Percentiles rank a stretch among this genome's conserved stretches.
These are phyloP conservation scores for Pseudogymnoascus sp. DNA, from an alignment of 2,329 filamentous ascomycete genomes.

Conservation along the genomic window DNA sequence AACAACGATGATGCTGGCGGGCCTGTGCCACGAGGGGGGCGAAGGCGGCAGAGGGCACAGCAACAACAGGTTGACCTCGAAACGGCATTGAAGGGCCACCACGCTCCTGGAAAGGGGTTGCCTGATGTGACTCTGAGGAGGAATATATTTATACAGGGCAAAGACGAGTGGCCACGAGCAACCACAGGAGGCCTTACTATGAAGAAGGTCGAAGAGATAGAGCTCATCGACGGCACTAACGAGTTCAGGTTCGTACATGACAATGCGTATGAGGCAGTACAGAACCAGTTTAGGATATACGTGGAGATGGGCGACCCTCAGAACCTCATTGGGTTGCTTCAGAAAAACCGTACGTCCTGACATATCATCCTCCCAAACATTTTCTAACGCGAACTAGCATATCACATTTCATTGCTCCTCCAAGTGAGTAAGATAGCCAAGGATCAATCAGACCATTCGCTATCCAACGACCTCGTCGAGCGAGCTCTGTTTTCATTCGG, in stretches of 20 bases:
- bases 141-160: slow-evolving; percentile 63
- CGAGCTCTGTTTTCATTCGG: slow-evolving; percentile 89
- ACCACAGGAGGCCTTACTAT: slow-evolving; percentile 76
- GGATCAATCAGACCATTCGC: slow-evolving; percentile 79
- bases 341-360: slow-evolving; percentile 47
- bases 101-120: slow-evolving; percentile 45
- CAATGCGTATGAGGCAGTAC: slow-evolving; percentile 61
- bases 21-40: slow-evolving; percentile 30
- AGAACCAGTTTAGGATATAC: slow-evolving; percentile 66
- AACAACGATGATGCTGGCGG: slow-evolving; percentile 41
- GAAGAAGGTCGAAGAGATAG: slow-evolving; percentile 48
- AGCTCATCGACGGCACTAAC: slow-evolving; percentile 46
- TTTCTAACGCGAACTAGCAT: slow-evolving; percentile 43
- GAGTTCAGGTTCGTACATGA: slow-evolving; percentile 77
- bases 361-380: neutral
- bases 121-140: slow-evolving; percentile 50
- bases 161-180: slow-evolving; percentile 62
- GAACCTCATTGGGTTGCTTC: slow-evolving; percentile 67
- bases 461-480: slow-evolving; percentile 81
- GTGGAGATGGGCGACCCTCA: slow-evolving; percentile 83
- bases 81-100: slow-evolving; percentile 34
- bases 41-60: slow-evolving; percentile 34
- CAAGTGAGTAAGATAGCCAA: slow-evolving; percentile 90
- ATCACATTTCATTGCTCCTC: slow-evolving; percentile 88
- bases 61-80: slow-evolving; percentile 36